A percentile compares a stretch with the other conserved stretches of the same genome.
Conservation (phyloP, 441 rosid genomes). For the Eruca vesicaria region DNA sequence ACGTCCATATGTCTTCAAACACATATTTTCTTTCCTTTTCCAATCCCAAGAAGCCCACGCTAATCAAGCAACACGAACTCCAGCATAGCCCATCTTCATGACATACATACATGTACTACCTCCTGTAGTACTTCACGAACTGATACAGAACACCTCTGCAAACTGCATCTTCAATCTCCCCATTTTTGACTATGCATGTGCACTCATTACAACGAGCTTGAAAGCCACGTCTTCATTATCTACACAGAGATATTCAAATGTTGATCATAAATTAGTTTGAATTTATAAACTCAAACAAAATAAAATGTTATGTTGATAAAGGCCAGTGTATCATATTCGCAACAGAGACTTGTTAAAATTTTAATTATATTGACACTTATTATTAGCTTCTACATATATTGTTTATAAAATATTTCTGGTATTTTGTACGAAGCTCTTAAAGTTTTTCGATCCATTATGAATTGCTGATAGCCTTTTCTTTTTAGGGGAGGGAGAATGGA, state of each 20-base stretch:
- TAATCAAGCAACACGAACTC: too few species aligned
- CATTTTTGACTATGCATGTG: too few species aligned
- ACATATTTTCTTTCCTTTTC: too few species aligned
- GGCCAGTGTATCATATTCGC: not conserved
- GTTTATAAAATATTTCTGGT: not conserved
- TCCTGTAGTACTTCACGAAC: too few species aligned
- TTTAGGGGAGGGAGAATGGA: slow-evolving; percentile 19
- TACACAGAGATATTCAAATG: not conserved
- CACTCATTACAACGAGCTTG: too few species aligned
- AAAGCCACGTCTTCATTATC: too few species aligned
- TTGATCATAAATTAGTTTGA: not conserved
- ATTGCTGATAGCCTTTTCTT: not conserved
- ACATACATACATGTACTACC: too few species aligned
- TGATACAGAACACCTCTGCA: too few species aligned
- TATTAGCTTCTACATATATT: not conserved
- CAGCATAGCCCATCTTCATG: too few species aligned
- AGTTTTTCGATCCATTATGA: not conserved
- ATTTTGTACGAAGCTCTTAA: not conserved
- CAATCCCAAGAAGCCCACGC: too few species aligned
- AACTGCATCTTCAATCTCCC: too few species aligned
- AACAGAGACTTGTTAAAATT: not conserved
- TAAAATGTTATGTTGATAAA: not conserved
- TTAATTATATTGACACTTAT: not conserved
- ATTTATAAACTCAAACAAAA: not conserved
- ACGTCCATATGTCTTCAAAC: too few species aligned